Evolutionary conservation across 2,329 filamentous ascomycete genomes (phyloP).

Genomic region (Meredithiella fracta): DNA sequence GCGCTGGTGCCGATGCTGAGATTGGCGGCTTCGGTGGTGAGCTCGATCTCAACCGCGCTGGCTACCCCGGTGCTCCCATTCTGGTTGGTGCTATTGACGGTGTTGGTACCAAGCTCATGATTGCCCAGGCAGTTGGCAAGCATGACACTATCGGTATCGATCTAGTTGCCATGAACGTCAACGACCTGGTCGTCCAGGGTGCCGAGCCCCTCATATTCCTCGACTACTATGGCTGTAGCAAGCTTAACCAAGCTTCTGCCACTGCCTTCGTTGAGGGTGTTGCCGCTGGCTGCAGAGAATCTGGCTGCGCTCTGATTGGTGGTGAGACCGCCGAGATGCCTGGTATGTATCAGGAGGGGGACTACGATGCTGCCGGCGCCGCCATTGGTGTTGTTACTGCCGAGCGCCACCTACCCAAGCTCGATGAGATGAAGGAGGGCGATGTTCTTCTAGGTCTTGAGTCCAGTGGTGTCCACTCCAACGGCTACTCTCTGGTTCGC

Average conservation of each 20-base stretch:
- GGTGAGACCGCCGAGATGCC: conserved; percentile 99
- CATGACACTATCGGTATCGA: conserved; percentile 94
- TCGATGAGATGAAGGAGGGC: conserved; percentile 57
- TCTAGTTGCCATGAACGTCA: conserved; percentile 97
- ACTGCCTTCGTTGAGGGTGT: conserved; percentile 84
- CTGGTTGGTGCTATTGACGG: conserved; percentile 92
- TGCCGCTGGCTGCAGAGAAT: conserved; percentile 67
- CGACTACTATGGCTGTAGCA: conserved; percentile 92
- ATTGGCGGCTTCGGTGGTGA: conserved; percentile 93
- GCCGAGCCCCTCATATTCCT: conserved; percentile 92
- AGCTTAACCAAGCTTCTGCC: conserved; percentile 61
- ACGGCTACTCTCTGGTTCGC: conserved; percentile 92
- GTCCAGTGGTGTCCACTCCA: conserved; percentile 82
- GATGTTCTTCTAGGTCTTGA: conserved; percentile 75
- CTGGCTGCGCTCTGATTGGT: conserved; percentile 81
- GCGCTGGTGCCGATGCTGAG: conserved; percentile 76
- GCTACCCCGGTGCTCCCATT: conserved; percentile 44
- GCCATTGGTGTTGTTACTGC: conserved; percentile 69
- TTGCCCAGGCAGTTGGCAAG: conserved; percentile 76
- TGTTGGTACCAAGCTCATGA: conserved; percentile 91
- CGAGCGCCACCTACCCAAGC: conserved; percentile 57
- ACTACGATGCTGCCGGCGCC: conserved; percentile 85
- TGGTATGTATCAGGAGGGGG: conserved; percentile 72
- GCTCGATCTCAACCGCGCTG: conserved; percentile 57
- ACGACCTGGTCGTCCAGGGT: conserved; percentile 90